Base-by-base conservation (phyloP, 1,284 basidiomycete genomes). In the Malassezia furfur region DNA sequence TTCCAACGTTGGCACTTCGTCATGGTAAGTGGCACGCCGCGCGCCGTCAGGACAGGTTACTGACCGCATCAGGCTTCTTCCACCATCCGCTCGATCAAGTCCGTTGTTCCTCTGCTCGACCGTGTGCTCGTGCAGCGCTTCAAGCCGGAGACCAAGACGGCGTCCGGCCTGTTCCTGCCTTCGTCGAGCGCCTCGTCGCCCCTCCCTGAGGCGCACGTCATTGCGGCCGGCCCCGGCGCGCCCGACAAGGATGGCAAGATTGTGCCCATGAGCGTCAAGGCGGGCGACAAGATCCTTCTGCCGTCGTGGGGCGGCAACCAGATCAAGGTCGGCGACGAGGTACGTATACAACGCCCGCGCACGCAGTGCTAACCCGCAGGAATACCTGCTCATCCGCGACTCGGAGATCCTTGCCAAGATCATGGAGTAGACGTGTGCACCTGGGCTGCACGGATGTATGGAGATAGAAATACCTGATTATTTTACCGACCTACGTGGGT, bases 301-400 rank as follows among this genome's bases (percentile, higher is more conserved):
- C 93, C 93, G 8, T 87, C 87, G 22, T 98, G 91, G 88, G 93
- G 93, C 54, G 93, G 93, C 15, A 91, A 85, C 76, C 77, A 87
- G 17, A 91, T 98, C 79, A 98, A 96, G 79, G 84, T 98, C 51
- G 91, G 91, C 55, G 93, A 98, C 31, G 91, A 96, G 75, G 91
- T 90, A 71, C 67, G 86, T 82, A 12, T 21, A 5, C 17, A 37
- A 25, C 12, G 36, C 7, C 7, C n/a, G 36, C 43, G 17, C 21
- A 30, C 28, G 10, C 38, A 2, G 10, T 40, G 15, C 17, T 22
- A 40, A 19, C 22, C 17, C 14, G 32, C 71, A 91, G 89, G 93
- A 96, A 77, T 98, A 87, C 80, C 86, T 83, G 79, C 79, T 96
- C 59, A 96, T 94, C 84, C 88, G 86, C 78, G 93, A 96, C 78